Percentiles rank a stretch among this genome's conserved stretches.
phyloP scores from a whole-genome alignment of 371 early-diverging fungal species.

The Racocetra persica region DNA sequence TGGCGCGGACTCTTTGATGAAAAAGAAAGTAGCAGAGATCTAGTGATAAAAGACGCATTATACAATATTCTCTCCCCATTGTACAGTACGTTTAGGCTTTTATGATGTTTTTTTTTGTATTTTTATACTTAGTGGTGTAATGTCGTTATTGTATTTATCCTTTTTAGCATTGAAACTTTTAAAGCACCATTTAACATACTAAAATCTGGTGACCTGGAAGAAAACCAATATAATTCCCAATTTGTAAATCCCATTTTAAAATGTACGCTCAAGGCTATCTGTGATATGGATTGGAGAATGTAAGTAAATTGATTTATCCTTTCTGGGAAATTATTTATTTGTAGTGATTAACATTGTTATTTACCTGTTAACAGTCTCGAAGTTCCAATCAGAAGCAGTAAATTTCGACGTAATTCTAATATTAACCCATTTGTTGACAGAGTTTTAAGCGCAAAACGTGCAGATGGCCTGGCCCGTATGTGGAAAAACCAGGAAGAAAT shows the following conservation, averaged over 20 bases:
- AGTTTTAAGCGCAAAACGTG: conserved; percentile 27
- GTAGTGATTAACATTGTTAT: conserved; percentile 13
- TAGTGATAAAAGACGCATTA: conserved; percentile 19
- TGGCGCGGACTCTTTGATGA: conserved; percentile 14
- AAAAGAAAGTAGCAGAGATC: conserved; percentile 18
- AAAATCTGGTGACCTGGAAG: conserved; percentile 33
- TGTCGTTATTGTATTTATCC: not conserved
- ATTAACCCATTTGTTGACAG: conserved; percentile 22
- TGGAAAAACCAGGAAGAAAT: conserved; percentile 23
- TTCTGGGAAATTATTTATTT: conserved; percentile 27
- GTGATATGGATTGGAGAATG: conserved; percentile 33
- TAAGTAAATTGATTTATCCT: conserved; percentile 25
- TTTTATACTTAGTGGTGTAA: conserved; percentile 12
- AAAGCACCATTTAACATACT: conserved; percentile 27
- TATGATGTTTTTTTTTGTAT: conserved; percentile 15
- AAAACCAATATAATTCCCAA: conserved; percentile 32
- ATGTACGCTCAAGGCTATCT: conserved; percentile 20
- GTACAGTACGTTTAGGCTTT: conserved; percentile 24
- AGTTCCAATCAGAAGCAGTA: conserved; percentile 22
- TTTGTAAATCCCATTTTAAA: conserved; percentile 30
- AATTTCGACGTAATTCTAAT: conserved; percentile 23
- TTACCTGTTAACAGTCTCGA: conserved; percentile 25
- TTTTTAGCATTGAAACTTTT: conserved; percentile 40
- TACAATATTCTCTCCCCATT: conserved; percentile 24
- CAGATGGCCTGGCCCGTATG: conserved; percentile 5